Conservation (phyloP, 2,329 filamentous ascomycete species). For the Neophaeococcomyces aloes region DNA sequence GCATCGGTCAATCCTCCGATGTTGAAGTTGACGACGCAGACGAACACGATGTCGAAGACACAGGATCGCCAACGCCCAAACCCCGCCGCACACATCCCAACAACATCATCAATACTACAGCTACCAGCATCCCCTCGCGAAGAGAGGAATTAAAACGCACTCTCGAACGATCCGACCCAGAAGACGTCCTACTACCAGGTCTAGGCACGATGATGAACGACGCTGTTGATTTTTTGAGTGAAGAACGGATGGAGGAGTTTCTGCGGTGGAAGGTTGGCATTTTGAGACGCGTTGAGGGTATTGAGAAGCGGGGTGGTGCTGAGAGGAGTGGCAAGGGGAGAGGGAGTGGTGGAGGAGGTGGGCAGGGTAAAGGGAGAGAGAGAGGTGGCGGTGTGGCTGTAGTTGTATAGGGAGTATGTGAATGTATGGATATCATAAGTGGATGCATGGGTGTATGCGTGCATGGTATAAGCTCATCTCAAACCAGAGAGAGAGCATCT, state of each 20-base stretch:
- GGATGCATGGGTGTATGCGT: background rate
- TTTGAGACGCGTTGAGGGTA: conserved; percentile 28
- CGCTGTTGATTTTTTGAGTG: conserved; percentile 37
- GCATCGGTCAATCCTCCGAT: too few species aligned
- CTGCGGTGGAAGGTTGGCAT: conserved; percentile 35
- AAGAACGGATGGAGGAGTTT: conserved; percentile 34
- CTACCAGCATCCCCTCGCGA: background rate
- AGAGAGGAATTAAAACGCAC: conserved; percentile 2
- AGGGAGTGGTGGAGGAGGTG: background rate
- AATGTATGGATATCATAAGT: background rate
- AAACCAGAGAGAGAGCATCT: background rate
- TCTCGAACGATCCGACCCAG: conserved; percentile 21
- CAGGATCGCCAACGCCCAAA: background rate
- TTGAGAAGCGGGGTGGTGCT: too few species aligned
- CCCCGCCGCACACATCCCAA: background rate
- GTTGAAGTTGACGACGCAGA: conserved; percentile 9
- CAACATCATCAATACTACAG: background rate
- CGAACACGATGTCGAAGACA: background rate
- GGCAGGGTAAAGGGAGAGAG: conserved; percentile 6
- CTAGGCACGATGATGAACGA: conserved; percentile 43
- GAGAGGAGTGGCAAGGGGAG: too few species aligned
- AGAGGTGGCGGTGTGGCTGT: conserved; percentile 2
- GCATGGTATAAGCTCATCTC: background rate
- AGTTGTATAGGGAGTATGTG: too few species aligned
- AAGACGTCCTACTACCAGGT: conserved; percentile 34